Base-by-base conservation (phyloP, 768 basidiomycete species). In the Trichaptum fuscoviolaceum region DNA sequence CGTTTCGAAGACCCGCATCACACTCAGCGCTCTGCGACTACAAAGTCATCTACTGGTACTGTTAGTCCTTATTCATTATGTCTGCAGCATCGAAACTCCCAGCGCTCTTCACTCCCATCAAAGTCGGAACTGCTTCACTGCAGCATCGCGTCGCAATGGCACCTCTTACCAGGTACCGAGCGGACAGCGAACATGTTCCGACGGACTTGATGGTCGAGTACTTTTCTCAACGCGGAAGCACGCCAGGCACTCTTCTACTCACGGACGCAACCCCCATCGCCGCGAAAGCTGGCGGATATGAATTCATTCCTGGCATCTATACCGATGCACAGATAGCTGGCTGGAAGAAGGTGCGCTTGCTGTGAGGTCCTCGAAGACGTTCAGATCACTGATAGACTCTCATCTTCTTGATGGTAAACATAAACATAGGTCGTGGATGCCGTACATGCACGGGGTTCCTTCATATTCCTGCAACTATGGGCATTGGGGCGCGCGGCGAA, bases 221-320 rank as follows among this genome's bases (percentile, higher is more conserved):
- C 72, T 86, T 85, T 69, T 64, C 74, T 1, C 85, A 86, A 69
- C 80, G 85, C 0, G 79, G 75, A 7, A 75, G 77, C 35, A 69
- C 73, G 0, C 80, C 83, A 0, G 87, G 87, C 0, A 87, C 83
- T 0, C 74, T 89, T 10, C 74, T 86, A 58, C 80, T 91, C 65
- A 74, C 85, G 1, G 87, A 90, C 73, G 87, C 79, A 0, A 85
- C 86, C 1, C 76, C 81, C 63, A 82, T 90, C 62, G 79, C 83
- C 0, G 72, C 74, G 1, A 70, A 80, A 17, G 85, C 86, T 0
- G 85, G 83, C 3, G 87, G 86, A 1, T 78, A 75, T 57, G 63
- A 66, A 0, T 74, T 84, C 65, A 80, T 83, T 0, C 90, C 90
- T 1, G 90, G 90, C 0, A 84, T 91, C 64, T 91, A 83, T 79